phyloP scores from a whole-genome alignment of 1,284 basidiomycete genomes.

The Microbotryum saponariae region DNA sequence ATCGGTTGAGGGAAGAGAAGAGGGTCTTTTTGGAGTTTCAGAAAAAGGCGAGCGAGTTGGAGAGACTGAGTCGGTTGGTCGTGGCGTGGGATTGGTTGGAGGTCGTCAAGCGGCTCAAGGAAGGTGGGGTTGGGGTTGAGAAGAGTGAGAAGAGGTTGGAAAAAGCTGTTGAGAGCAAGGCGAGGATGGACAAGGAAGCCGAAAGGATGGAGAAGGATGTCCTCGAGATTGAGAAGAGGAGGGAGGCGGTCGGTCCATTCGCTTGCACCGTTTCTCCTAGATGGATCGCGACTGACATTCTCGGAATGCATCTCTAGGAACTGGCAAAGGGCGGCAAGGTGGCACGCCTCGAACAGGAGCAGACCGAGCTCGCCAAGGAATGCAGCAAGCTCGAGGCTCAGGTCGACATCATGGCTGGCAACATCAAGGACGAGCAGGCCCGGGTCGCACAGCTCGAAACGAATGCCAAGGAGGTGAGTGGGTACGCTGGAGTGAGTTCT shows the following conservation, averaged over 20 bases:
- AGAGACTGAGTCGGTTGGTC: constrained; percentile 74
- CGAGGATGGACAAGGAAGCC: constrained; percentile 37
- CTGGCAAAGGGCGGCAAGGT: constrained; percentile 67
- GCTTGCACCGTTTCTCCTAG: constrained; percentile 2
- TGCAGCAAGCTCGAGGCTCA: constrained; percentile 83
- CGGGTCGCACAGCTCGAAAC: constrained; percentile 53
- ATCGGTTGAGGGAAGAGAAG: constrained; percentile 85
- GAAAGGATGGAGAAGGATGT: constrained; percentile 51
- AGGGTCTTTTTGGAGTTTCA: constrained; percentile 83
- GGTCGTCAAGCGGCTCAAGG: constrained; percentile 41
- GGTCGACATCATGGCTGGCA: constrained; percentile 69
- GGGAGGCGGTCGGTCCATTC: constrained; percentile 46
- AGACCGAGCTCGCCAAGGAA: constrained; percentile 69
- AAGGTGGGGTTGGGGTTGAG: constrained; percentile 42
- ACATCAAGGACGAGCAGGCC: constrained; percentile 71
- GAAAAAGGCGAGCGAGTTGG: constrained; percentile 79
- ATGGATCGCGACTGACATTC: constrained; percentile 1
- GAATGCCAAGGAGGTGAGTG: constrained; percentile 56
- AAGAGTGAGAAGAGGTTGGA: constrained; percentile 46
- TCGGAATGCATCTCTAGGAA: constrained; percentile 40
- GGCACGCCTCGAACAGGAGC: constrained; percentile 67
- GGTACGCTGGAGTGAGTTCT: not conserved
- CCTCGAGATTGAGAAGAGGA: constrained; percentile 56
- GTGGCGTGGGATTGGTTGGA: constrained; percentile 85
- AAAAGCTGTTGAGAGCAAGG: constrained; percentile 44